These are phyloP conservation scores for Cryptosporidium sp. DNA, from an alignment of 169 alveolate species.

Conservation along the genomic window DNA sequence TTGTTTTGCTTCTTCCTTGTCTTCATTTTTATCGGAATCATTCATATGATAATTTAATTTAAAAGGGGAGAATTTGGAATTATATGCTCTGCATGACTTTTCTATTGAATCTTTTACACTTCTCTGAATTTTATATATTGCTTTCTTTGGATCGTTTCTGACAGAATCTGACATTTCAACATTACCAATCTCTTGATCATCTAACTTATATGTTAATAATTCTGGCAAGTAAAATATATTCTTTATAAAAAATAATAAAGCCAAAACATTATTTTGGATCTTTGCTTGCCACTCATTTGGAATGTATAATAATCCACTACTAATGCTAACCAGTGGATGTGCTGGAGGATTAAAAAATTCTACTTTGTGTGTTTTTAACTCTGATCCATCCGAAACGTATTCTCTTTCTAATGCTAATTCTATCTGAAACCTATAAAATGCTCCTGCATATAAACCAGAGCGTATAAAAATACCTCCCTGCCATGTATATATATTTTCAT, in stretches of 20 bases:
- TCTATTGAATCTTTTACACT: conserved; percentile 36
- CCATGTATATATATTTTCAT: conserved; percentile 54
- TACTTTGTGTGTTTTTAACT: neutral
- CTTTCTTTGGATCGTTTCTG: conserved; percentile 57
- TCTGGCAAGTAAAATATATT: conserved; percentile 65
- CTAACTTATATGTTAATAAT: conserved; percentile 21
- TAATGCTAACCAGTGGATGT: conserved; percentile 55
- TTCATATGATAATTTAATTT: conserved; percentile 23
- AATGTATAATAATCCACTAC: conserved; percentile 17
- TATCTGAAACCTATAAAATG: conserved; percentile 65
- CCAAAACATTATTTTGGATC: conserved; percentile 41
- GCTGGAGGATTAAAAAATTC: conserved; percentile 67
- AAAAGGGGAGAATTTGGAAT: conserved; percentile 61
- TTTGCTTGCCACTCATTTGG: conserved; percentile 47
- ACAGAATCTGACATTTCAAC: conserved; percentile 55
- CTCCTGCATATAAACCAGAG: conserved; percentile 55
- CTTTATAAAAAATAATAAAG: conserved; percentile 48
- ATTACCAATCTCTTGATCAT: conserved; percentile 22
- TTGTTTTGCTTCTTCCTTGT: conserved; percentile 43
- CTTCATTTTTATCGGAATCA: neutral
- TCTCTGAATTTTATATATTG: conserved; percentile 44
- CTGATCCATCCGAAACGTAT: conserved; percentile 4
- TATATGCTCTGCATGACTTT: conserved; percentile 32
- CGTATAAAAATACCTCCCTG: conserved; percentile 73
- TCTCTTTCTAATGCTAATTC: conserved; percentile 25